A percentile compares a stretch with the other conserved stretches of the same genome.
Conservation (phyloP, 352 stramenopile species). For the Phytophthora idaei region DNA sequence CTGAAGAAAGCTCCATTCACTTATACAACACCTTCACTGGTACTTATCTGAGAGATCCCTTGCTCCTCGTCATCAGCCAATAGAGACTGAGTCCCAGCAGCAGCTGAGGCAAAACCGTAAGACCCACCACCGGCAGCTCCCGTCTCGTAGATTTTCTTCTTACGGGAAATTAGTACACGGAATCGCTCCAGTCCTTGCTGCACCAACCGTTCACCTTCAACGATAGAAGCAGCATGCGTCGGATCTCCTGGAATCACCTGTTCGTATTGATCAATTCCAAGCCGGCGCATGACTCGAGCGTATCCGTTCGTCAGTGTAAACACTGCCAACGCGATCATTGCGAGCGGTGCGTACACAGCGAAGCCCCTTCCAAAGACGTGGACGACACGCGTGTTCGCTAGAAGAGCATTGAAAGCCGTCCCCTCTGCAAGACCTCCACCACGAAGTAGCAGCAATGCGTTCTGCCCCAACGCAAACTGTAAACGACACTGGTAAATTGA, state of each 20-base stretch:
- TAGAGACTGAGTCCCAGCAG: constrained; percentile 28
- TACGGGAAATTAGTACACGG: constrained; percentile 37
- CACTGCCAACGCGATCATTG: constrained; percentile 56
- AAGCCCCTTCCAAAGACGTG: constrained; percentile 63
- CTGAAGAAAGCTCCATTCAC: too few species aligned
- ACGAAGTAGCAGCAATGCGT: constrained; percentile 65
- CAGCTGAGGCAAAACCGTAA: constrained; percentile 41
- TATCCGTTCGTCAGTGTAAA: constrained; percentile 63
- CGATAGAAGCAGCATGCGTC: constrained; percentile 46
- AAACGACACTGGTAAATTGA: constrained; percentile 69
- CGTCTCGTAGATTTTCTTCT: constrained; percentile 42
- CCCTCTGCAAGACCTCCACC: constrained; percentile 40
- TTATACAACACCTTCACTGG: constrained; percentile 2
- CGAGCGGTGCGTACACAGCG: constrained; percentile 56
- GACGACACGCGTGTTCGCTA: constrained; percentile 59
- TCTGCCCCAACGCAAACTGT: constrained; percentile 75
- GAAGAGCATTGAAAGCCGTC: constrained; percentile 64
- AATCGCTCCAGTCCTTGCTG: constrained; percentile 57
- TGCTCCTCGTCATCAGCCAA: constrained; percentile 20
- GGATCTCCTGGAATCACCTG: constrained; percentile 45
- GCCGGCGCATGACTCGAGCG: constrained; percentile 49
- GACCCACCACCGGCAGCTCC: constrained; percentile 22
- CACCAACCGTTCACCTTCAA: constrained; percentile 55
- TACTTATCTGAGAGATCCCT: background rate
- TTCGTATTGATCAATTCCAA: constrained; percentile 79